Evolutionary conservation across 495 filamentous ascomycete species (phyloP), one percentile per base, ranked within the genome.

Genomic region (Aspergillus avenaceus): DNA sequence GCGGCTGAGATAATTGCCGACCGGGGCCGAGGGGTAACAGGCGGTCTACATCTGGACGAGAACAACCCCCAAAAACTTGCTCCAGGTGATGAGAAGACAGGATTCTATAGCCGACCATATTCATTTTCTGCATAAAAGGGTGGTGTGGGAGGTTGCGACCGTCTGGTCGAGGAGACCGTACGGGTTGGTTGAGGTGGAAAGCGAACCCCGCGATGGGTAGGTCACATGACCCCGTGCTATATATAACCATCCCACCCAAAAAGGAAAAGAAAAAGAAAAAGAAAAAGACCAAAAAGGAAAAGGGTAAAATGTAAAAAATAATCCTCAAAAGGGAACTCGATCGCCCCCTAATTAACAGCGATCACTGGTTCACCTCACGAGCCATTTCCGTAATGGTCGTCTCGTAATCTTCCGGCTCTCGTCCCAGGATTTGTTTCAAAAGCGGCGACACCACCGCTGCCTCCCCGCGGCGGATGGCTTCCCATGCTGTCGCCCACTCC

Each of bases 391-490:
- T 47, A 14, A 70, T 45, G 0, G 60, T 64, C 24, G 58, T 62
- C 46, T 61, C 62, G 34, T 61, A 70, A n/a, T 52, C 50, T 47
- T 69, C 66, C 8, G 71, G 72, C 58, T 61, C 54, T 18, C 73
- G 53, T 0, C 56, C 59, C 25, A 63, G 43, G 25, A 78, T 63
- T 7, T 69, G 67, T 21, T 63, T 55, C 54, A 75, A 45, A 9
- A 64, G 46, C 4, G 56, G 44, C 31, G 66, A 63, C 18, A 68
- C 69, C 22, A 67, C 60, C 18, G 63, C 69, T 41, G 67, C 61
- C 58, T 75, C 71, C 0, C 73, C 74, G 1, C 50, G 53, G 13
- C 61, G 53, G 41, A 78, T 66, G 1, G 68, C 75, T 13, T 72
- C 65, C 62, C 67, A 76, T 8, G 67, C 67, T n/a, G 70, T 75